Conservation (phyloP, 306 rosid species). For the Sesbania bispinosa region DNA sequence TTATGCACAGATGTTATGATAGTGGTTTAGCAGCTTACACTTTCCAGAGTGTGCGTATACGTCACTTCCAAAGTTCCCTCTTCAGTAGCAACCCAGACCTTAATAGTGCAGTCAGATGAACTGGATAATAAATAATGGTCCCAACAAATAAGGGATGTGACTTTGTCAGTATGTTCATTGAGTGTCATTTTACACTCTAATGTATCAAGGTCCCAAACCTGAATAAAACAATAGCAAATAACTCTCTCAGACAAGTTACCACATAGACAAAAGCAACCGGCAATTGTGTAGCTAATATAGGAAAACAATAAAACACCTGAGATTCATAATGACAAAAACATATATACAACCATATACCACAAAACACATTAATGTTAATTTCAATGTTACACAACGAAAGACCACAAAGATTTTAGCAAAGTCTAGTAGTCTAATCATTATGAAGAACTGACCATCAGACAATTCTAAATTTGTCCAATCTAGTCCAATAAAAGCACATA, state of each 20-base stretch:
- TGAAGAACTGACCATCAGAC: neutral
- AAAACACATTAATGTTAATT: neutral
- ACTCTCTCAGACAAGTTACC: neutral
- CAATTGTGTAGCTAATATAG: neutral
- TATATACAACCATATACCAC: neutral
- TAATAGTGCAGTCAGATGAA: constrained; percentile 31
- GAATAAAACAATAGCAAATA: neutral
- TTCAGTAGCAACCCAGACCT: constrained; percentile 36
- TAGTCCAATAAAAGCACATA: neutral
- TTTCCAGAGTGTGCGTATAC: constrained; percentile 23
- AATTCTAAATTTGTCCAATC: neutral
- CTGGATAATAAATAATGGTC: constrained; percentile 28
- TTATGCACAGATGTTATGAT: neutral
- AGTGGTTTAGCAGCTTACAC: constrained; percentile 18
- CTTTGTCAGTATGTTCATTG: constrained; percentile 28
- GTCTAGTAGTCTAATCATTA: neutral
- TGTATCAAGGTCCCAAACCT: constrained; percentile 45
- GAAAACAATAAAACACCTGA: neutral
- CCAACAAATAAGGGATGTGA: constrained; percentile 53
- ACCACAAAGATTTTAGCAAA: neutral
- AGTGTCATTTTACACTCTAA: constrained; percentile 37
- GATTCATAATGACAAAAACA: neutral
- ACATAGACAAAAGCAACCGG: neutral
- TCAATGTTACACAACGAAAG: neutral
- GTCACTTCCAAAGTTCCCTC: constrained; percentile 24